phyloP scores from a whole-genome alignment of 2,329 filamentous ascomycete genomes.

The Hypoxylon sp. region DNA sequence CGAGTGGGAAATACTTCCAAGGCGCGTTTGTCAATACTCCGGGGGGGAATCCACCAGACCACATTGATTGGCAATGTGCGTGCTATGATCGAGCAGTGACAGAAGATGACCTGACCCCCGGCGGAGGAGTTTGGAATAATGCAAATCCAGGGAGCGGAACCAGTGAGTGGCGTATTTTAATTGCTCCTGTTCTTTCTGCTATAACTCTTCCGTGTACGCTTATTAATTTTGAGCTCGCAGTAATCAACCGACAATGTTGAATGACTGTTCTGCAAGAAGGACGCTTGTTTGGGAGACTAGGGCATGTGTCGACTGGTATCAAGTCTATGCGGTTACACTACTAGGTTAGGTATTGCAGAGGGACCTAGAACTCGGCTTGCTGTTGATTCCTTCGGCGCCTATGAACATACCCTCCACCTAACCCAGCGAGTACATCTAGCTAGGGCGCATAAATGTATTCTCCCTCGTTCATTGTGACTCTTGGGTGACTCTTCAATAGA shows the following conservation, averaged over 20 bases:
- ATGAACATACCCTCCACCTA: neutral
- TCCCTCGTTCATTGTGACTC: neutral
- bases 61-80: constrained; percentile 45
- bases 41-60: constrained; percentile 38
- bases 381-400: neutral
- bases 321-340: neutral
- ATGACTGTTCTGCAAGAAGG: neutral
- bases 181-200: neutral
- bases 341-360: neutral
- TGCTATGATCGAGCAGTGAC: constrained; percentile 44
- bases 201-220: neutral
- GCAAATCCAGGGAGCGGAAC: constrained; percentile 46
- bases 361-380: neutral
- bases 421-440: no score
- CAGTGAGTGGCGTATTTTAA: constrained; percentile 29
- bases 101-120: constrained; percentile 31
- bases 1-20: constrained; percentile 41
- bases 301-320: neutral
- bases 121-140: constrained; percentile 45
- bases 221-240: constrained; percentile 25
- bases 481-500: neutral
- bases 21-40: constrained; percentile 46
- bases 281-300: neutral
- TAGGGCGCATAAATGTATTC: neutral
- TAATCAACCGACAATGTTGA: constrained; percentile 43